phyloP scores from a whole-genome alignment of 1,139 yeast species.

The Spencermartinsiella ligniputridi region DNA sequence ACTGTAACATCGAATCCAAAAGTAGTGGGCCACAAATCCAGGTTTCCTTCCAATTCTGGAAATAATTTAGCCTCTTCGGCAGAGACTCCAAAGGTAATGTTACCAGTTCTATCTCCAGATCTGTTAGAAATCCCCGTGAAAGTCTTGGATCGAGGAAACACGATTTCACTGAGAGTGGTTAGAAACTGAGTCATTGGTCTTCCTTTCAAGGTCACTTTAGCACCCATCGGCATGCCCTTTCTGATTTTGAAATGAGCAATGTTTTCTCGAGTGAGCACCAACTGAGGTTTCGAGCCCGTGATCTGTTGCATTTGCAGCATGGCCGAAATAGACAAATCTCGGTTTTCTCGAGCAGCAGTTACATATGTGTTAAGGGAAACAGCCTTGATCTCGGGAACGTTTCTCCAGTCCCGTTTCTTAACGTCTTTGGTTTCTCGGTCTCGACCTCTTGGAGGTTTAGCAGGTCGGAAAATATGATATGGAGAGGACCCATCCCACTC shows the following conservation, averaged over 20 bases:
- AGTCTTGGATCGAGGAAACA: conserved; percentile 87
- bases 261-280: conserved; percentile 70
- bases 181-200: conserved; percentile 83
- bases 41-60: conserved; percentile 91
- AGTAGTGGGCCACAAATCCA: conserved; percentile 83
- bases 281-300: conserved; percentile 80
- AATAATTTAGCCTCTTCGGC: conserved; percentile 75
- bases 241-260: conserved; percentile 86
- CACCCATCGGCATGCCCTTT: conserved; percentile 89
- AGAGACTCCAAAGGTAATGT: conserved; percentile 77
- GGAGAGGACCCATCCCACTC: conserved; percentile 89
- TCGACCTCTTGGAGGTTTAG: conserved; percentile 40
- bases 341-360: conserved; percentile 66
- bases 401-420: conserved; percentile 56
- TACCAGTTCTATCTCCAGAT: conserved; percentile 83
- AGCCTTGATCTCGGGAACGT: conserved; percentile 66
- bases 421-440: conserved; percentile 64
- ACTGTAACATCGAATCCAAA: conserved; percentile 84
- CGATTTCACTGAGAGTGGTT: conserved; percentile 82
- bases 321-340: conserved; percentile 74
- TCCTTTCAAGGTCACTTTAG: conserved; percentile 73
- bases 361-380: conserved; percentile 74
- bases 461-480: conserved; percentile 69
- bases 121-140: conserved; percentile 71
- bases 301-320: conserved; percentile 84